Evolutionary conservation across 2,329 filamentous ascomycete species (phyloP), one percentile per base, ranked within the genome.

Genomic region (Thelonectria olida): DNA sequence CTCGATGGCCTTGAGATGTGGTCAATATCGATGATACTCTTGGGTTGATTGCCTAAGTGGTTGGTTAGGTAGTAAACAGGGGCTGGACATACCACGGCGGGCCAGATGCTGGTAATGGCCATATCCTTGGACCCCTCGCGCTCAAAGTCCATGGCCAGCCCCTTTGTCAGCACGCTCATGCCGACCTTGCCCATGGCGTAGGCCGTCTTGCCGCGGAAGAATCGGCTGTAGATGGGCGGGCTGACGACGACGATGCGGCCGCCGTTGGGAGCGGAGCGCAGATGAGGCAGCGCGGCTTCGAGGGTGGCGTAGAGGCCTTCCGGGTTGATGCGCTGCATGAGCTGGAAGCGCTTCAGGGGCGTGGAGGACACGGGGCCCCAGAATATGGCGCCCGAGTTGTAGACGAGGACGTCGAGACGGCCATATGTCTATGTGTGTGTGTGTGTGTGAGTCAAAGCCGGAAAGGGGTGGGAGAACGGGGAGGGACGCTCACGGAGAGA

Each of bases 351-450:
- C 75, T 90, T 91, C 65, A 90, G 80, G 0, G 91, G 89, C 0
- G 92, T 95, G 47, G 88, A 85, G 52, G 88, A 84, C 0, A 96
- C 87, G 2, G 90, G 85, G 0, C 90, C 85, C 92, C 92, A 95
- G 89, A 90, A 96, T 67, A 96, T 93, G 3, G 92, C 92, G 39
- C 92, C 92, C 0, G 90, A 89, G 74, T 96, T 96, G 81, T 96
- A 96, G 49, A 96, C 76, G 2, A 96, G 78, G 1, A 90, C 89
- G 73, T 96, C 92, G 4, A 96, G 80, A 20, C 84, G 85, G 42
- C 84, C 83, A 69, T 90, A 90, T 5, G 75, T 80, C 69, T 86
- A 9, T 41, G 52, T 20, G 57, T 50, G 61, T 47, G 42, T 12
- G 20, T 6, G 3, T 49, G 22, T 56, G 61, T 52, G 23, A 45